Percentiles rank a stretch among this genome's conserved stretches.
Evolutionary conservation across 306 rosid species (phyloP).

Genomic region (Acmispon strigosus): DNA sequence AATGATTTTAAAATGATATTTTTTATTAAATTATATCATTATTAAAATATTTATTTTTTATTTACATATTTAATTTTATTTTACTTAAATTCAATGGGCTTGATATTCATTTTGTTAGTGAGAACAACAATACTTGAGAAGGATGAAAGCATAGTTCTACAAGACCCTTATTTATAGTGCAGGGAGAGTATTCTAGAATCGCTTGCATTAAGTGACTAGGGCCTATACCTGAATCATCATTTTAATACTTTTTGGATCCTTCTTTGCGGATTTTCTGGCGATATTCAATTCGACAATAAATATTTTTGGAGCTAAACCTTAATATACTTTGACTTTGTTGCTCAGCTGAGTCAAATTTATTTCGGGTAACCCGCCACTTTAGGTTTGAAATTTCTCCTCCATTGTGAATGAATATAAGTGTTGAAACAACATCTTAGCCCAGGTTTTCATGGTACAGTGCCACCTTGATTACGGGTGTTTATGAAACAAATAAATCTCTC

Average conservation of each 20-base stretch:
- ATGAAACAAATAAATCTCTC: no score
- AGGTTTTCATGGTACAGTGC: no score
- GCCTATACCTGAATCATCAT: background rate
- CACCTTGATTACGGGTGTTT: no score
- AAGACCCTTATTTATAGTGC: conserved; percentile 5
- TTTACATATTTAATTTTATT: no score
- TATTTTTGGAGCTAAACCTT: background rate
- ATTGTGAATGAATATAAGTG: no score
- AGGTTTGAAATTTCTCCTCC: background rate
- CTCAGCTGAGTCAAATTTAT: background rate
- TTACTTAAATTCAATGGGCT: no score
- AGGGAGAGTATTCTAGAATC: background rate
- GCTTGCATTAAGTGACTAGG: background rate
- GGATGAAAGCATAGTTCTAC: background rate
- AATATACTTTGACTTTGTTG: background rate
- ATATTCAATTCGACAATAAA: background rate
- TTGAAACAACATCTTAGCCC: no score
- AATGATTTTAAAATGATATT: no score
- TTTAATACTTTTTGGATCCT: background rate
- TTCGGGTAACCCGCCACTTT: background rate
- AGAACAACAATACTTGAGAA: conserved; percentile 4
- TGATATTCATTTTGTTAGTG: conserved; percentile 9
- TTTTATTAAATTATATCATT: no score
- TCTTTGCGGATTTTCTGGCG: background rate
- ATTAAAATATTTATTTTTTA: no score